Conservation (phyloP, 2,329 filamentous ascomycete genomes). For the Hymenoscyphus fructigenus region DNA sequence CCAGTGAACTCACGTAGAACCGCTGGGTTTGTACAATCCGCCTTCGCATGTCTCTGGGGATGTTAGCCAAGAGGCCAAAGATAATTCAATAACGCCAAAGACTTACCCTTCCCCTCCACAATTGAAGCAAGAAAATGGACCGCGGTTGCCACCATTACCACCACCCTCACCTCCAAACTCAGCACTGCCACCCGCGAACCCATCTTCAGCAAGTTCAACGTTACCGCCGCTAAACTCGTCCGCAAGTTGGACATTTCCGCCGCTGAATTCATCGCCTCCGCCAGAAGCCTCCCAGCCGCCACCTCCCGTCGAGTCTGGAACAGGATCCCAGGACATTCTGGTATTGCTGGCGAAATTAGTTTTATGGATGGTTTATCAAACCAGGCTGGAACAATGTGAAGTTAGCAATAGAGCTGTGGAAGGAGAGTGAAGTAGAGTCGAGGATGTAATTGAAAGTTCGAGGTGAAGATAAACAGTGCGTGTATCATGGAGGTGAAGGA, state of each 20-base stretch:
- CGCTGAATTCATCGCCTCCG: constrained; percentile 11
- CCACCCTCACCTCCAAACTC: constrained; percentile 12
- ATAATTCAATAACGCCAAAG: constrained; percentile 39
- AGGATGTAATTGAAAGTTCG: background rate
- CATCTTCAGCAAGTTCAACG: background rate
- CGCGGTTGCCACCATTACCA: constrained; percentile 15
- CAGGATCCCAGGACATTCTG: constrained; percentile 32
- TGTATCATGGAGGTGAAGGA: background rate
- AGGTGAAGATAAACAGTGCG: background rate
- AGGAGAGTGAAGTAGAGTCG: background rate
- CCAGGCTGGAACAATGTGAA: background rate
- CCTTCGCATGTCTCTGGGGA: constrained; percentile 55
- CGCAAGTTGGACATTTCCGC: constrained; percentile 9
- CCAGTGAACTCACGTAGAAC: constrained; percentile 50
- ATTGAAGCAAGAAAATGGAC: constrained; percentile 43
- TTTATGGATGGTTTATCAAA: background rate
- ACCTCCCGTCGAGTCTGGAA: background rate
- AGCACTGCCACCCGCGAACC: constrained; percentile 9
- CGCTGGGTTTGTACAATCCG: constrained; percentile 58
- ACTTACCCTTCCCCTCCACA: constrained; percentile 60
- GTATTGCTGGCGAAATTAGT: background rate
- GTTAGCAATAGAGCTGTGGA: background rate
- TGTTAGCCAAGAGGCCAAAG: constrained; percentile 19
- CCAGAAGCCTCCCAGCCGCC: constrained; percentile 6
- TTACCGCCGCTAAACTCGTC: constrained; percentile 9